Evolutionary conservation across 169 alveolate species (phyloP), one percentile per base, ranked within the genome.

Genomic region (Cryptosporidium baileyi): DNA sequence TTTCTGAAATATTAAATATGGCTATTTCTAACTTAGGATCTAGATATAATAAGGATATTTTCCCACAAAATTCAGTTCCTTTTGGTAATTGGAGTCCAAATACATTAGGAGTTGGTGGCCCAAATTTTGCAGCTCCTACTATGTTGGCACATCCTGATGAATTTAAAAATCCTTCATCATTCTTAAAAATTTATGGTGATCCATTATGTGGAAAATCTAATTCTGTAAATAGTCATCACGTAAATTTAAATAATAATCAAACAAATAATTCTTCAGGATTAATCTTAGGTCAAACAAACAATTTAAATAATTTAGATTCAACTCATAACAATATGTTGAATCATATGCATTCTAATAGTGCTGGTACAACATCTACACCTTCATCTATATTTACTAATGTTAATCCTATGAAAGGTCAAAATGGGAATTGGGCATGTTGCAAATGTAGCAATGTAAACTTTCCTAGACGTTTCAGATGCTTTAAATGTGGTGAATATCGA

Each of bases 371-470:
- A n/a, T n/a, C n/a, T n/a, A n/a, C n/a, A n/a, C n/a, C n/a, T 15
- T 43, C 51, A 0, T 0, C 51, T 43, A 43, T 15, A 41, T 79
- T 81, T 61, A 19, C 47, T 22, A 47, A 49, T 19, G 61, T 26
- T 26, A 45, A 43, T 24, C 92, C 92, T 7, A 62, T 65, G 38
- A 65, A 63, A 5, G 92, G 90, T 7, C 94, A 74, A 62, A 82
- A 91, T 49, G 95, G 95, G 19, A 91, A 91, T 80, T 91, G 95
- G 94, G 80, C 85, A 19, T 91, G 95, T 62, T 40, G 49, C 11
- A 65, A 63, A 44, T 91, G 95, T 90, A 51, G 81, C 59, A 91
- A 90, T 57, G 89, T 91, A 11, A 91, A 91, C 79, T 90, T 89
- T 26, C 95, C 94, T 11, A 54, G 95, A n/a, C 88, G 94, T 17